Percentiles rank a stretch among this genome's conserved stretches.
These are phyloP conservation scores for Crucibulum laeve DNA, from an alignment of 768 basidiomycete species.

Conservation along the genomic window DNA sequence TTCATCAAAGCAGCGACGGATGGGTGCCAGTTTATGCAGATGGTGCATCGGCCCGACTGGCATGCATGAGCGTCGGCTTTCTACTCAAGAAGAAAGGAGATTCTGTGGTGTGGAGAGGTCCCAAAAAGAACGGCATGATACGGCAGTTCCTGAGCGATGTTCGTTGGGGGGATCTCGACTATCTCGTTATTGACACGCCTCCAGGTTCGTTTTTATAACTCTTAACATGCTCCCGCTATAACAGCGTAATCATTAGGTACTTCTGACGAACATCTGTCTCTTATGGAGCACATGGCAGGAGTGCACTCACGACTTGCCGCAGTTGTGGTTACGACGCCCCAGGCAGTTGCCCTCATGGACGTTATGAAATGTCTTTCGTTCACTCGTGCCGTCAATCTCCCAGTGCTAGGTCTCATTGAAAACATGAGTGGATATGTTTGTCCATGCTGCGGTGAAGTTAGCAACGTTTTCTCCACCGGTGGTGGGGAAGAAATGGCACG, in stretches of 20 bases:
- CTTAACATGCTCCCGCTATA: constrained; percentile 4
- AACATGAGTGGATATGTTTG: constrained; percentile 99
- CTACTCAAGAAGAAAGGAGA: constrained; percentile 86
- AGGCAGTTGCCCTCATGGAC: constrained; percentile 93
- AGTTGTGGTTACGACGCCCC: constrained; percentile 94
- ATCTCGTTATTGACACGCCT: constrained; percentile 91
- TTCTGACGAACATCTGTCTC: constrained; percentile 96
- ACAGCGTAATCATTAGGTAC: constrained; percentile 57
- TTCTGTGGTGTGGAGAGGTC: constrained; percentile 96
- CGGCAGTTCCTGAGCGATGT: constrained; percentile 92
- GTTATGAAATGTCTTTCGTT: constrained; percentile 96
- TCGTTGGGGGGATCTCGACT: constrained; percentile 93
- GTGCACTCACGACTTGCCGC: constrained; percentile 74
- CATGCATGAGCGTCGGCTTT: constrained; percentile 97
- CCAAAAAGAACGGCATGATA: constrained; percentile 99
- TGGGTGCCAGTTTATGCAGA: constrained; percentile 99
- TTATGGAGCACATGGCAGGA: constrained; percentile 90
- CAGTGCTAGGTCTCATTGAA: constrained; percentile 89
- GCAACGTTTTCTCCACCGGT: constrained; percentile 91
- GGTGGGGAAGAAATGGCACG: constrained; percentile 88
- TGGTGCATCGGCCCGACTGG: constrained; percentile 64
- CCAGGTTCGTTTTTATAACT: constrained; percentile 60
- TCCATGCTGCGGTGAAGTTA: constrained; percentile 94
- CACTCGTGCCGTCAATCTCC: constrained; percentile 81
- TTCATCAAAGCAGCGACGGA: constrained; percentile 91